Evolutionary conservation across 179 eudicot species (phyloP).

Genomic region (Beta lomatogona): DNA sequence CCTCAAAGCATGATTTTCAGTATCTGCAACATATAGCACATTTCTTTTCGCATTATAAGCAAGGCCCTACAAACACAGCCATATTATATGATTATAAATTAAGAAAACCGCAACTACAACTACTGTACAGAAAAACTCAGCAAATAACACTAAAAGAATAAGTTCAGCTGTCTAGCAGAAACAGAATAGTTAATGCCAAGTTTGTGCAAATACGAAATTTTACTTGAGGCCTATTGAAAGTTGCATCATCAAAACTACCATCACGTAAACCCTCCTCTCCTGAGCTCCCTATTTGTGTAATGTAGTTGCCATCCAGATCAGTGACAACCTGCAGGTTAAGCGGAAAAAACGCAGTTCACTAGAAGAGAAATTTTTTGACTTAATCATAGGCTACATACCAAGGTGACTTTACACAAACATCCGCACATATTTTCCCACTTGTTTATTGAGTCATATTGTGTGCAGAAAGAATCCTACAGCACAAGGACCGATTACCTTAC

Average conservation of each 20-base stretch:
- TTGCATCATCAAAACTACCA: constrained; percentile 88
- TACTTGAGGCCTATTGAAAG: constrained; percentile 95
- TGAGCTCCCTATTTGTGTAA: constrained; percentile 86
- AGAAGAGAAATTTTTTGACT: not conserved
- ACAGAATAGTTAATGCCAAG: not conserved
- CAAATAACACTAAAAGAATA: not conserved
- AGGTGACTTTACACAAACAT: not conserved
- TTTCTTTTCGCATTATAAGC: constrained; percentile 89
- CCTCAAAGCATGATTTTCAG: constrained; percentile 99
- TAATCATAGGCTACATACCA: constrained; percentile 5
- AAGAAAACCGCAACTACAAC: not conserved
- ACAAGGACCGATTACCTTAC: not conserved
- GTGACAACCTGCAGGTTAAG: constrained; percentile 74
- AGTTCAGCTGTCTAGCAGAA: constrained; percentile 1
- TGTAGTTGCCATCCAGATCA: constrained; percentile 86
- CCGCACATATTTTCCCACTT: not conserved
- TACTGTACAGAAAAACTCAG: not conserved
- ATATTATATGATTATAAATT: not conserved
- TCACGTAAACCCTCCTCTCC: constrained; percentile 95
- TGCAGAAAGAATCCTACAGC: not conserved
- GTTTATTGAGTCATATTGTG: not conserved
- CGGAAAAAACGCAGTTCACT: constrained; percentile 10
- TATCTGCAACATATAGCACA: constrained; percentile 92
- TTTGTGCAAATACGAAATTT: constrained; percentile 11
- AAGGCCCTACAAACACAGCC: constrained; percentile 62